Base-by-base conservation (phyloP, 2,329 filamentous ascomycete species). In the Penicillium expansum region DNA sequence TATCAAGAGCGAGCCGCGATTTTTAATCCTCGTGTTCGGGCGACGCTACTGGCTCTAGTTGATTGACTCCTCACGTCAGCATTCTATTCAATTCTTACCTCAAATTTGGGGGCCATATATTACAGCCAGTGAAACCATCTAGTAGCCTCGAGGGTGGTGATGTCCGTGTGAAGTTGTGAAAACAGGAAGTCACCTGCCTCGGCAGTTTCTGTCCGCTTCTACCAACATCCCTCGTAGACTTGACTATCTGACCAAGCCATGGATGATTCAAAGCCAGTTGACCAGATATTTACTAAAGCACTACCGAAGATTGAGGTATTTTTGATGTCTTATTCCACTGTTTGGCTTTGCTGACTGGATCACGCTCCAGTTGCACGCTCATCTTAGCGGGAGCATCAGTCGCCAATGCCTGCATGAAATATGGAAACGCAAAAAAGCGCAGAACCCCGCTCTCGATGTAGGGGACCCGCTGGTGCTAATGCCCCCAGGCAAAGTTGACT, bases 361-460 rank as follows among this genome's bases (percentile, higher is more conserved):
- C 38, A 41, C n/a, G 48, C 35, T 54, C 27, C 45, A 92, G 87
- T 82, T 93, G 52, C 90, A 94, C 67, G 90, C 90, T 60, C 90
- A 94, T 73, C 80, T 94, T 43, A 90, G 86, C 39, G 90, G 90
- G 52, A 91, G 88, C 71, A 90, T 94, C 71, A 88, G 84, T 68
- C 84, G 87, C 32, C 76, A 84, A 66, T 87, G 84, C 59, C 83
- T 94, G 2, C 89, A 91, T 68, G 82, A 90, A 37, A 85, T 93
- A 69, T 94, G 90, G 89, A 65, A 76, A 47, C 71, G 72, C 53
- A 89, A 86, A 69, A 84, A 82, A 57, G 74, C 76, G 4, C 66
- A 69, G 20, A 74, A 81, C 8, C 77, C 80, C 5, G 69, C 78
- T 22, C 82, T 85, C 3, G 70, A 79, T 10, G 76, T 92, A 1